These are phyloP conservation scores for Gynochthodes officinalis DNA, from an alignment of 257 asterid species.

Conservation along the genomic window DNA sequence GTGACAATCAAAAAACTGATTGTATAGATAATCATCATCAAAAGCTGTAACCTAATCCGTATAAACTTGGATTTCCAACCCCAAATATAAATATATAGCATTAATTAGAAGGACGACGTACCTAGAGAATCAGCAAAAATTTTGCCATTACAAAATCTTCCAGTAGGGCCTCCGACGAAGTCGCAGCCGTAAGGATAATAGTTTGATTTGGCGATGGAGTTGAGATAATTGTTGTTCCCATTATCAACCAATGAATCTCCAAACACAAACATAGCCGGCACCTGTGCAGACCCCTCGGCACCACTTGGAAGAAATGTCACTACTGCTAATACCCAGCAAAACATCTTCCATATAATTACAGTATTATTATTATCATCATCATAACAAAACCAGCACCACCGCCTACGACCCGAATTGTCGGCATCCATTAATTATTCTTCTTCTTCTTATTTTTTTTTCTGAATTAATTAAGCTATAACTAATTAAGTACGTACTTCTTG, in stretches of 20 bases:
- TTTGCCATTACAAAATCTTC: conserved; percentile 78
- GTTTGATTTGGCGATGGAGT: conserved; percentile 73
- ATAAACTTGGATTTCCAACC: no score
- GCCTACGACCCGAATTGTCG: background rate
- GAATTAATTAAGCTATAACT: no score
- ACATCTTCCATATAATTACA: no score
- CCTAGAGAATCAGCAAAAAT: conserved; percentile 70
- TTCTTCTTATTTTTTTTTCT: background rate
- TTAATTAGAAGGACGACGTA: no score
- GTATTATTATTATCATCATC: no score
- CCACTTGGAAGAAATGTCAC: background rate
- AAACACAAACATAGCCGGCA: conserved; percentile 62
- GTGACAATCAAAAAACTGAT: no score
- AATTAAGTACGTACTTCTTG: no score
- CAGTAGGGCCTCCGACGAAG: conserved; percentile 49
- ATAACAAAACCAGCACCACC: background rate
- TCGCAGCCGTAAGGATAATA: conserved; percentile 85
- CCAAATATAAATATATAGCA: no score
- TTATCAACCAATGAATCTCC: conserved; percentile 85
- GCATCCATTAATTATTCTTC: background rate
- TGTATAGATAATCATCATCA: no score
- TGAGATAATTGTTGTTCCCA: conserved; percentile 83
- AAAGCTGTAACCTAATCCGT: no score
- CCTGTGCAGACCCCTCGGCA: conserved; percentile 38
- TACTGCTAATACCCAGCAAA: background rate